Conservation (phyloP, 169 alveolate genomes). For the Sarcocystis neurona region DNA sequence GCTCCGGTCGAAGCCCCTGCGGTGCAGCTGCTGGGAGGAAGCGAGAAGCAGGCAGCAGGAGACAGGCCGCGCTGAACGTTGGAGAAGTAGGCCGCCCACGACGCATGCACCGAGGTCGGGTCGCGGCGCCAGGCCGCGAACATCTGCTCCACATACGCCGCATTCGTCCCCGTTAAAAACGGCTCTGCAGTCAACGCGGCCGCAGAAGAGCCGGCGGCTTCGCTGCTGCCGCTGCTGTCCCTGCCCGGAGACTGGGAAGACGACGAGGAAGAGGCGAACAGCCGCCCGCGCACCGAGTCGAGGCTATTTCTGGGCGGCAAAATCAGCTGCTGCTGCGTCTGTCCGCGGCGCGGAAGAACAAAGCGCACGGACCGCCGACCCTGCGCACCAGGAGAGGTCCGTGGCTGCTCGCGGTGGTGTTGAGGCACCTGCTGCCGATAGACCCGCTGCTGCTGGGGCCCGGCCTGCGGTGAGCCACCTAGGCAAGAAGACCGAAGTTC, state of each 20-base stretch:
- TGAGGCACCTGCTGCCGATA: too few species aligned
- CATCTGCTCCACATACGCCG: constrained; percentile 72
- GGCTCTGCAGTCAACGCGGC: constrained; percentile 41
- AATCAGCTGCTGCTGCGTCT: constrained; percentile 10
- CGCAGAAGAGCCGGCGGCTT: neutral
- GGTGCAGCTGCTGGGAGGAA: constrained; percentile 39
- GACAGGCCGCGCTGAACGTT: constrained; percentile 40
- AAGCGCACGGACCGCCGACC: too few species aligned
- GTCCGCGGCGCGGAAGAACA: neutral
- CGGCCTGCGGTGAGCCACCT: too few species aligned
- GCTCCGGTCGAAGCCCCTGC: neutral
- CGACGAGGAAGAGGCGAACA: neutral
- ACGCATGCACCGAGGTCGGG: constrained; percentile 69
- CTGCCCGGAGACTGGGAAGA: neutral
- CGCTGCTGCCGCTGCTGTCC: constrained; percentile 16
- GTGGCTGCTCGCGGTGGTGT: too few species aligned
- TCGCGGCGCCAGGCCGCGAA: constrained; percentile 70
- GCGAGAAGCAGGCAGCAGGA: constrained; percentile 3
- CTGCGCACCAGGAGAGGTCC: too few species aligned
- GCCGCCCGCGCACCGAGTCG: neutral
- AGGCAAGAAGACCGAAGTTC: too few species aligned
- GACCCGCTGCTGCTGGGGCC: too few species aligned
- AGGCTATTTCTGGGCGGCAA: neutral
- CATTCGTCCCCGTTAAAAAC: constrained; percentile 45
- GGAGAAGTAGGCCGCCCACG: constrained; percentile 71